phyloP scores from a whole-genome alignment of 2,329 filamentous ascomycete species.

The Sarocladium oryzae region DNA sequence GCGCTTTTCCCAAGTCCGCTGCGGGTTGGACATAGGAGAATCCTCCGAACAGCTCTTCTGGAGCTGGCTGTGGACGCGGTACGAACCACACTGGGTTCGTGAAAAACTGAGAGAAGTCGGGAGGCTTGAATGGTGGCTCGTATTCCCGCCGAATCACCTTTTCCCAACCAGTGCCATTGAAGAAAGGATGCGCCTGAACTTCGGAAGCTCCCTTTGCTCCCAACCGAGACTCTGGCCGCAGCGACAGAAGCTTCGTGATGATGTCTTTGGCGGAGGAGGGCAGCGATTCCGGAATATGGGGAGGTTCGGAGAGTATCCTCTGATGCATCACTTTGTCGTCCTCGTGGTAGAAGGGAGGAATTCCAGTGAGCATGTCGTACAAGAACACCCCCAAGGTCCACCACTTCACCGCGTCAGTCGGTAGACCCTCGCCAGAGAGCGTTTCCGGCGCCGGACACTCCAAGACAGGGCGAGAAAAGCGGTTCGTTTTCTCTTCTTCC shows the following conservation, averaged over 20 bases:
- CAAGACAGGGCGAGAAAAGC: conserved; percentile 96
- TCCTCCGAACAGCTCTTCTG: background rate
- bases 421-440: conserved; percentile 84
- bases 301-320: conserved; percentile 92
- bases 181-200: conserved; percentile 98
- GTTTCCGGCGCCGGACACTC: conserved; percentile 96
- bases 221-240: conserved; percentile 81
- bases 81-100: background rate
- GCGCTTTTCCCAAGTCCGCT: background rate
- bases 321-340: conserved; percentile 99
- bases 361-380: conserved; percentile 97
- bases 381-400: conserved; percentile 96
- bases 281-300: conserved; percentile 93
- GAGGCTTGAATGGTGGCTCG: conserved; percentile 91
- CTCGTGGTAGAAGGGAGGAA: conserved; percentile 97
- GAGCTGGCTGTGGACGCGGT: background rate
- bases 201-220: conserved; percentile 92
- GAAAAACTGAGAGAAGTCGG: background rate
- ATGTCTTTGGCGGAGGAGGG: conserved; percentile 91
- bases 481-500: conserved; percentile 98
- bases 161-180: conserved; percentile 97
- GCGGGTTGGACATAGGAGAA: background rate
- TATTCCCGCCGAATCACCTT: conserved; percentile 97
- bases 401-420: conserved; percentile 99
- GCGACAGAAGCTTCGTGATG: conserved; percentile 81